phyloP scores from a whole-genome alignment of 371 early-diverging fungal genomes.

The Saksenaea vasiformis region DNA sequence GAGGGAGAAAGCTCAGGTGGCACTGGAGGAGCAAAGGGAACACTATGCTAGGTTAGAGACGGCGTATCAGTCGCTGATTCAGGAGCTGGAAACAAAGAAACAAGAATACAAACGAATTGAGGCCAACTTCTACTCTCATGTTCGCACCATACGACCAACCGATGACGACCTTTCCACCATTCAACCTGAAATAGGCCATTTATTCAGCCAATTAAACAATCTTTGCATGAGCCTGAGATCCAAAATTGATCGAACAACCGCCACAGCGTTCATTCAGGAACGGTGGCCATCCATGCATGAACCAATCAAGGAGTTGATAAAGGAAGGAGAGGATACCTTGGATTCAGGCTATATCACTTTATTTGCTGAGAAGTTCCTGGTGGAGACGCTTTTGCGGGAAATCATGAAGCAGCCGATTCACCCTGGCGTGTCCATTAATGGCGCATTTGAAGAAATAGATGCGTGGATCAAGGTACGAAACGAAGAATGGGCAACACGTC shows the following conservation, averaged over 20 bases:
- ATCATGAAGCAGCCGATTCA: constrained; percentile 30
- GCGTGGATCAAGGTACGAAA: constrained; percentile 33
- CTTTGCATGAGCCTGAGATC: constrained; percentile 35
- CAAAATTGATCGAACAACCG: constrained; percentile 40
- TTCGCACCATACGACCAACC: constrained; percentile 30
- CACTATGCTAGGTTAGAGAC: constrained; percentile 13
- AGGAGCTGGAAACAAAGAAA: constrained; percentile 26
- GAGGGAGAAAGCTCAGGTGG: constrained; percentile 8
- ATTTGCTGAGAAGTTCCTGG: constrained; percentile 27
- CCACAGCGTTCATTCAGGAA: constrained; percentile 15
- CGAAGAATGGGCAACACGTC: constrained; percentile 32
- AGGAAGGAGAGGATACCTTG: background rate
- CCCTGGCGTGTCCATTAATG: constrained; percentile 35
- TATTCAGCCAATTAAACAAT: constrained; percentile 21
- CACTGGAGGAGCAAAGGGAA: constrained; percentile 9
- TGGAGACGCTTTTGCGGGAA: constrained; percentile 19
- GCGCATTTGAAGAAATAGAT: constrained; percentile 28
- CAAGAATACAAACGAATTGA: constrained; percentile 39
- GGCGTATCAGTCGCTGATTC: constrained; percentile 16
- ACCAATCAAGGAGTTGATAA: background rate
- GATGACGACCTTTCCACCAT: constrained; percentile 41
- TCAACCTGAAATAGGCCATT: constrained; percentile 20
- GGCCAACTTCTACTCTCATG: constrained; percentile 33
- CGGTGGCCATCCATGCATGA: constrained; percentile 23
- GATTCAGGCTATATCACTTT: constrained; percentile 15